These are phyloP conservation scores for Fusarium sp. DNA, from an alignment of 2,329 filamentous ascomycete species.

Conservation along the genomic window DNA sequence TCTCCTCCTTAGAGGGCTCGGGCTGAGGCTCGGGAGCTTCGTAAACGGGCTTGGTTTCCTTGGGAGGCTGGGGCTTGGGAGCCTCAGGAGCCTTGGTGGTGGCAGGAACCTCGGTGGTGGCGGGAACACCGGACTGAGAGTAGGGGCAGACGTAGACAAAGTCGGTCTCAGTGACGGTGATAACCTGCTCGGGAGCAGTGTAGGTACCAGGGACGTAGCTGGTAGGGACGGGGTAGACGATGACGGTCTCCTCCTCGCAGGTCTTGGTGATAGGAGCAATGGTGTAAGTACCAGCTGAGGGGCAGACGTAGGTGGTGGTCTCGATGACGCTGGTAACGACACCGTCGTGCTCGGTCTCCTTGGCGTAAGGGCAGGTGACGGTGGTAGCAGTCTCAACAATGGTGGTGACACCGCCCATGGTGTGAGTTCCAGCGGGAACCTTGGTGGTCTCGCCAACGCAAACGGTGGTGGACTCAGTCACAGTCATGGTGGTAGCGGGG, in stretches of 20 bases:
- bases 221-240: slow-evolving; percentile 74
- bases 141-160: slow-evolving; percentile 79
- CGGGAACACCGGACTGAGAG: slow-evolving; percentile 56
- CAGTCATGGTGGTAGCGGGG: slow-evolving; percentile 76
- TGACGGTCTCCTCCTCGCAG: slow-evolving; percentile 64
- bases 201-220: slow-evolving; percentile 77
- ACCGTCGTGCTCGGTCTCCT: slow-evolving; percentile 66
- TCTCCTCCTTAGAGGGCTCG: slow-evolving; percentile 37
- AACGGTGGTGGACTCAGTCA: slow-evolving; percentile 75
- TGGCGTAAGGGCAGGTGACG: slow-evolving; percentile 76
- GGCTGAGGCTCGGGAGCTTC: slow-evolving; percentile 35
- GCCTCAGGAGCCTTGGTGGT: slow-evolving; percentile 31
- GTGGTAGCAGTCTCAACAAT: slow-evolving; percentile 74
- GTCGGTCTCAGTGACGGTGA: slow-evolving; percentile 76
- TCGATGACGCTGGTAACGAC: slow-evolving; percentile 75
- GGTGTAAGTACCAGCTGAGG: slow-evolving; percentile 79
- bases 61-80: slow-evolving; percentile 38
- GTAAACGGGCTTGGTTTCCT: slow-evolving; percentile 36
- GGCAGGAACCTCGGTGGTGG: slow-evolving; percentile 40
- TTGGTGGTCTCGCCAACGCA: slow-evolving; percentile 71
- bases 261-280: slow-evolving; percentile 75
- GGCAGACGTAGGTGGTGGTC: slow-evolving; percentile 79
- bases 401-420: slow-evolving; percentile 78
- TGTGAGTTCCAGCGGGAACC: slow-evolving; percentile 73
- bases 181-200: slow-evolving; percentile 72